Percentiles rank a stretch among this genome's conserved stretches.
These are phyloP conservation scores for Trypanosoma boissoni DNA, from an alignment of 208 protist species.

Conservation along the genomic window DNA sequence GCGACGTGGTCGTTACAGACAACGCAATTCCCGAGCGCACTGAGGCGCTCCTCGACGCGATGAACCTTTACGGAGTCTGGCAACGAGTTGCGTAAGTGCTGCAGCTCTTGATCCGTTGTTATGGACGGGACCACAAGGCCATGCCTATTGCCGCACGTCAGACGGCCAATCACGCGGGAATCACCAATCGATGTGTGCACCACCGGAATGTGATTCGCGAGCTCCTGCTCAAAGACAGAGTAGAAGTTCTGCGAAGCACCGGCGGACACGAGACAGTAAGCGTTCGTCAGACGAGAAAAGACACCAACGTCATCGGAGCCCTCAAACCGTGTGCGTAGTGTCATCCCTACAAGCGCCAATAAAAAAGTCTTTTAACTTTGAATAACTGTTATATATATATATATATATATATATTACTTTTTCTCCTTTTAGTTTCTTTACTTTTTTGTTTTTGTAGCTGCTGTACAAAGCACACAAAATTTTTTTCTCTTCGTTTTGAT, in stretches of 20 bases:
- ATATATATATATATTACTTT: conserved; percentile 1
- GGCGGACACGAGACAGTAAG: conserved; percentile 98
- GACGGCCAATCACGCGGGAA: conserved; percentile 96
- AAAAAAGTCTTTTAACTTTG: conserved; percentile 4
- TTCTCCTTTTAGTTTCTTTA: conserved; percentile 5
- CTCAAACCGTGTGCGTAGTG: conserved; percentile 97
- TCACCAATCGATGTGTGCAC: conserved; percentile 97
- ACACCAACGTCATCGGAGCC: conserved; percentile 99
- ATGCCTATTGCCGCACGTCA: conserved; percentile 97
- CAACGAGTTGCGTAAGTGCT: conserved; percentile 99
- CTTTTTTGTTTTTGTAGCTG: neutral
- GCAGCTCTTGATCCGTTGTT: conserved; percentile 99
- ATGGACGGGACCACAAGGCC: conserved; percentile 98
- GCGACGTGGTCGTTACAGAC: conserved; percentile 99
- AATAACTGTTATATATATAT: neutral
- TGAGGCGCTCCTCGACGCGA: conserved; percentile 98
- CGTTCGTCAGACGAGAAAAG: conserved; percentile 99
- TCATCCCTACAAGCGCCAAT: conserved; percentile 68
- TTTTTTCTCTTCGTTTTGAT: neutral
- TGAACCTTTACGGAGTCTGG: conserved; percentile 97
- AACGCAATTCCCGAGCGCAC: conserved; percentile 99
- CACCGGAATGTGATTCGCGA: conserved; percentile 98
- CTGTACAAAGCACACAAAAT: too few relatives aligned
- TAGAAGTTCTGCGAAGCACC: conserved; percentile 98
- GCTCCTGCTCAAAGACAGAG: conserved; percentile 97